Base-by-base conservation (phyloP, 139 green algal genomes). In the Auxenochlorella pyrenoidosa region DNA sequence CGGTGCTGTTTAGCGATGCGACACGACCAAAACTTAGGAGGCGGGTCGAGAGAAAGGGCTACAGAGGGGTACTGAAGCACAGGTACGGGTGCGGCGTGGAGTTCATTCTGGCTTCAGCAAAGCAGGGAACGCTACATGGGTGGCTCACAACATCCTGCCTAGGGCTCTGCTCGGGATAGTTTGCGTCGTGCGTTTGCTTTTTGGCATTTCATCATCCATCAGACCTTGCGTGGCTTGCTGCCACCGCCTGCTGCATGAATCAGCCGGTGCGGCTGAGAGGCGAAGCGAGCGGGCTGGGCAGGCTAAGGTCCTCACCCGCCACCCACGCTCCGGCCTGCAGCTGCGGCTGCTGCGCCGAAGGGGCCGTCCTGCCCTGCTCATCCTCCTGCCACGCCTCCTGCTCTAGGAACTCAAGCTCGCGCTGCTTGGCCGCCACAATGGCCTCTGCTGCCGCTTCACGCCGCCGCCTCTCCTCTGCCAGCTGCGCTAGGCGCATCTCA, bases 371-470 rank as follows among this genome's bases (percentile, higher is more conserved):
- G 66, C 32, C 32, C 30, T 73, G 30, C 32, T 73, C 30, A 30
- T 36, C 66, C 32, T 73, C 66, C 30, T 40, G 63, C 63, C 47
- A 6, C 47, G 10, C 54, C 54, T 63, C 54, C 54, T 63, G 54
- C 54, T 63, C 54, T 43, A 38, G 47, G 44, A 58, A 34, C 47
- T 85, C 79, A 30, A 87, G 71, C 71, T 87, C 71, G 12, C 22
- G n/a, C 71, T 82, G 70, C 54, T 43, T 72, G 1, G 83, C 83
- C 18, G 26, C 51, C 51, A 73, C 40, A 18, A 40, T 26, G 3
- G 51, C 51, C 36, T 54, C 54, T 10, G 51, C 47, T 8, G 71
- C 83, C 19, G 71, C 66, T 51, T 87, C 83, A 51, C 71, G 71
- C 12, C 51, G 38, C 5, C 70, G 36, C 51, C 71, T 34, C 51